Evolutionary conservation across 1,139 yeast genomes (phyloP).

Genomic region (Taiozyma sp.): DNA sequence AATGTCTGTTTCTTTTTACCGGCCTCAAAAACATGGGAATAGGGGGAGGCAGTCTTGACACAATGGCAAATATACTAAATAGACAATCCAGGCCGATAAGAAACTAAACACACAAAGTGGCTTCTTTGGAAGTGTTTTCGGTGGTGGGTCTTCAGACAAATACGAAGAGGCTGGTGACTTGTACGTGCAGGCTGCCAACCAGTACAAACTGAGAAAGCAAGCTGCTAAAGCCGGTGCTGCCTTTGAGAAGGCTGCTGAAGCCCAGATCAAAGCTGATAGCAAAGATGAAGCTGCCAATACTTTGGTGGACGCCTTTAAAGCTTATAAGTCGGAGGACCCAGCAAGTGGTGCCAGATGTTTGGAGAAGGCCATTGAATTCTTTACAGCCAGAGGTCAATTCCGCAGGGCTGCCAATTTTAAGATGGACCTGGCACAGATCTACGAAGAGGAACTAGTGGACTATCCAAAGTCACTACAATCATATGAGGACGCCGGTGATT

Average conservation of each 20-base stretch:
- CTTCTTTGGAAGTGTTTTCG: conserved; percentile 58
- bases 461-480: conserved; percentile 62
- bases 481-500: conserved; percentile 93
- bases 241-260: conserved; percentile 79
- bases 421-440: conserved; percentile 82
- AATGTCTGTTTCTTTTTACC: background rate
- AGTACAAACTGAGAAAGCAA: conserved; percentile 72
- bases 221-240: conserved; percentile 68
- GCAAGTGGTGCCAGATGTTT: conserved; percentile 74
- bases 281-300: conserved; percentile 92
- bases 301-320: conserved; percentile 85
- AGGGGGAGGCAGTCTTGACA: background rate
- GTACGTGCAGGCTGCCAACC: conserved; percentile 86
- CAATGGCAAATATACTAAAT: background rate
- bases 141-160: conserved; percentile 60
- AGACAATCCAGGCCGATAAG: conserved; percentile 49
- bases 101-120: conserved; percentile 71
- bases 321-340: conserved; percentile 70
- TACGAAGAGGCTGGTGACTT: conserved; percentile 91
- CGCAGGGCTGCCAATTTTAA: conserved; percentile 94
- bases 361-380: conserved; percentile 71
- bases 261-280: conserved; percentile 68
- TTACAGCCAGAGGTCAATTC: conserved; percentile 88
- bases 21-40: background rate
- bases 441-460: conserved; percentile 70